Evolutionary conservation across 2,329 filamentous ascomycete species (phyloP).

Genomic region (Paraphaeosphaeria sporulosa): DNA sequence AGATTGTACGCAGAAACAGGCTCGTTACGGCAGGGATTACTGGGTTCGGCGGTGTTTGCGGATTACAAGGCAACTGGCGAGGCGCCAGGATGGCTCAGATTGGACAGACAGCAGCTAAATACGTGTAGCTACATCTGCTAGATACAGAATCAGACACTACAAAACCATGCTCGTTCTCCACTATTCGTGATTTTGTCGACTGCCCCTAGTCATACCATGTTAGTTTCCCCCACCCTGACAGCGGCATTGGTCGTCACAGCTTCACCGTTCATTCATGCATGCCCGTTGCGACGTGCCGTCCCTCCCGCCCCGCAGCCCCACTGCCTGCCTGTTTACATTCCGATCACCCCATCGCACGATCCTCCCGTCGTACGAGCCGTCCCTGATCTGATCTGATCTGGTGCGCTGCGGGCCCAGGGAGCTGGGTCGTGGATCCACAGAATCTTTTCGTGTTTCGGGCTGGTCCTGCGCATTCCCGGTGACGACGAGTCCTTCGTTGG

Average conservation of each 20-base stretch:
- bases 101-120: conserved; percentile 2
- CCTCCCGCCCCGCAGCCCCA: not conserved
- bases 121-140: conserved; percentile 6
- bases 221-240: not conserved
- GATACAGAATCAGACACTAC: conserved; percentile 1
- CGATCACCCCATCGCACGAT: not conserved
- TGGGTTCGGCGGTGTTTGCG: not conserved
- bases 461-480: not conserved
- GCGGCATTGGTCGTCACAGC: not conserved
- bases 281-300: not conserved
- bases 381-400: not conserved
- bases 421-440: not conserved
- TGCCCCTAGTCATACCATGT: not conserved
- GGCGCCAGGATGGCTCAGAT: conserved; percentile 2
- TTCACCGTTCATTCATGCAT: not conserved
- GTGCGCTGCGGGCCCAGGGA: not conserved
- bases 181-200: not conserved
- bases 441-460: not conserved
- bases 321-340: not conserved
- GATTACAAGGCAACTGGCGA: not conserved
- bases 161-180: not conserved
- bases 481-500: too few relatives aligned
- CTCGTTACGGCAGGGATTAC: conserved; percentile 2
- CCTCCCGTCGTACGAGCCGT: not conserved
- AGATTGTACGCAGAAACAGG: conserved; percentile 10